Evolutionary conservation across 2,329 filamentous ascomycete species (phyloP).

Genomic region (Fusarium albosuccineum): DNA sequence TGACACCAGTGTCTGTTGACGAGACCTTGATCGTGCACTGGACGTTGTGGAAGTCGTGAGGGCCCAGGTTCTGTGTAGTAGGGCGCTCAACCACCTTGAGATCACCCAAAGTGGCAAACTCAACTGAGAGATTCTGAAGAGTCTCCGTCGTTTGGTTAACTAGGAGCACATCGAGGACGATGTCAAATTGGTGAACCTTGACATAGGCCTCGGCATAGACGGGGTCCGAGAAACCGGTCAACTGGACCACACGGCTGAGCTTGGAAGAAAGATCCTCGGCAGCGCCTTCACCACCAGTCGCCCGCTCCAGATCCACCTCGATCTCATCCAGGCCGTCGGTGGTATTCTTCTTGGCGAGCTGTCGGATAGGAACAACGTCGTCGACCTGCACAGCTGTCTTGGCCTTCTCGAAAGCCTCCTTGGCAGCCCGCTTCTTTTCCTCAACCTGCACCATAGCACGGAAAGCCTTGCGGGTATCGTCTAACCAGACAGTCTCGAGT

Average conservation of each 20-base stretch:
- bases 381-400: constrained; percentile 96
- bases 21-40: constrained; percentile 99
- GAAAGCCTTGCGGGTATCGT: constrained; percentile 96
- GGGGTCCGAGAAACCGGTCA: constrained; percentile 97
- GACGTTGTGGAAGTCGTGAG: constrained; percentile 97
- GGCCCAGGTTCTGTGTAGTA: constrained; percentile 93
- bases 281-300: constrained; percentile 87
- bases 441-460: constrained; percentile 96
- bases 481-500: constrained; percentile 90
- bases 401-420: constrained; percentile 91
- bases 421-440: constrained; percentile 96
- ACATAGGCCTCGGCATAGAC: constrained; percentile 99
- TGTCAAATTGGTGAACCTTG: constrained; percentile 98
- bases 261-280: constrained; percentile 93
- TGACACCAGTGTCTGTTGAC: constrained; percentile 97
- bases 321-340: constrained; percentile 86
- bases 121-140: constrained; percentile 94
- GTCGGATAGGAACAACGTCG: constrained; percentile 91
- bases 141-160: constrained; percentile 98
- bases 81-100: constrained; percentile 98
- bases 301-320: constrained; percentile 90
- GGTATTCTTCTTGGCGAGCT: constrained; percentile 91
- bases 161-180: constrained; percentile 93
- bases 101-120: constrained; percentile 98
- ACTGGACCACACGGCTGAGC: constrained; percentile 93